Evolutionary conservation across 192 early-diverging fungal genomes (phyloP).

Genomic region (Coemansia sp.): DNA sequence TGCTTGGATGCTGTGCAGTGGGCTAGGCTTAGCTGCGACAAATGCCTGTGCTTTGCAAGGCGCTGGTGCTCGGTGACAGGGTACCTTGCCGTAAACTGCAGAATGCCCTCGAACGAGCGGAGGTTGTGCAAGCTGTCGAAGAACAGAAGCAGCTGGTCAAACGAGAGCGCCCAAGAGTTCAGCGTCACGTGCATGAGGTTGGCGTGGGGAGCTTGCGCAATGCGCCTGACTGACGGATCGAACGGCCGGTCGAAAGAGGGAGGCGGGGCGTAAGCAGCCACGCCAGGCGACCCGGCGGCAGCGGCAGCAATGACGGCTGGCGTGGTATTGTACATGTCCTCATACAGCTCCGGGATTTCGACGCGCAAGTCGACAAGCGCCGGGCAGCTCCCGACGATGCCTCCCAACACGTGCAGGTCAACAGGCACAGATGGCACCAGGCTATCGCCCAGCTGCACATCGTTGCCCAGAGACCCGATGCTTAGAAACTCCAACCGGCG

Average conservation of each 20-base stretch:
- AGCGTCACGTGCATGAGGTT: constrained; percentile 19
- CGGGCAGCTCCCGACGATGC: constrained; percentile 13
- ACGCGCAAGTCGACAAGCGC: constrained; percentile 22
- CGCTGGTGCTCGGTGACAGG: not conserved
- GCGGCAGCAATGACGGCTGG: not conserved
- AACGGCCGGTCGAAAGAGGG: constrained; percentile 17
- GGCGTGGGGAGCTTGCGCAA: not conserved
- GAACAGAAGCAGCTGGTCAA: constrained; percentile 26
- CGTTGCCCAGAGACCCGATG: constrained; percentile 26
- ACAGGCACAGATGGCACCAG: constrained; percentile 10
- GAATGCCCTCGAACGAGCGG: constrained; percentile 30
- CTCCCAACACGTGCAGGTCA: not conserved
- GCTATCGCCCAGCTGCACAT: constrained; percentile 13
- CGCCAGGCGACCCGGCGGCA: not conserved
- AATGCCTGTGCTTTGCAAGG: not conserved
- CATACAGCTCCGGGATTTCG: constrained; percentile 26
- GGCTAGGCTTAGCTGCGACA: constrained; percentile 29
- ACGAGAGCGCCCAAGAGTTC: constrained; percentile 39
- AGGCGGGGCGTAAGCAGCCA: not conserved
- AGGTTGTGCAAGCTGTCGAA: constrained; percentile 5
- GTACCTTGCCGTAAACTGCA: constrained; percentile 16
- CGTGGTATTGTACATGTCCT: constrained; percentile 34
- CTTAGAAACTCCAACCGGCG: constrained; percentile 21
- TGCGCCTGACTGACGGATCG: not conserved
- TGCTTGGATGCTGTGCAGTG: constrained; percentile 8